A percentile compares a stretch with the other conserved stretches of the same genome.
Evolutionary conservation across 169 alveolate genomes (phyloP).

Genomic region (Eimeria acervulina): DNA sequence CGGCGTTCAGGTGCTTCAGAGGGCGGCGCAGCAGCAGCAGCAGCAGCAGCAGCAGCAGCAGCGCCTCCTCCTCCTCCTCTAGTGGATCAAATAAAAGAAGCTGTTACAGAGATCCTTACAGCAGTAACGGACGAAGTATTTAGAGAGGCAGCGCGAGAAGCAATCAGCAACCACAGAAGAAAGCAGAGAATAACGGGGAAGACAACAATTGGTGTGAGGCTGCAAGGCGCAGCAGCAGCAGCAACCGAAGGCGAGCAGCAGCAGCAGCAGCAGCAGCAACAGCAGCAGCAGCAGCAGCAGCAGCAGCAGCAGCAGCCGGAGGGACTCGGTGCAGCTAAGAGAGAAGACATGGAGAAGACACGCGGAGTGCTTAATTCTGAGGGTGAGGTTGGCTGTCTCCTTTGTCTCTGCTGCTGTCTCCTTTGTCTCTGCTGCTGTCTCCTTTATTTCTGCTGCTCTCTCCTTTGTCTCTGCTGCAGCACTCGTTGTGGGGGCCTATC

Average conservation of each 20-base stretch:
- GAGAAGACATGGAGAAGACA: not conserved
- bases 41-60: not conserved
- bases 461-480: not conserved
- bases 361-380: not conserved
- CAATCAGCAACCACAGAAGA: constrained; percentile 74
- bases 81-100: constrained; percentile 72
- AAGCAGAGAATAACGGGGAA: constrained; percentile 77
- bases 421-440: not conserved
- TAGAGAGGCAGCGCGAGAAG: constrained; percentile 75
- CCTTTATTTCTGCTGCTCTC: no score
- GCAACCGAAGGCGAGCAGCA: constrained; percentile 13
- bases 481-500: constrained; percentile 48
- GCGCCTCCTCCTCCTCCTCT: not conserved
- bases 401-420: not conserved
- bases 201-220: constrained; percentile 72
- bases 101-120: constrained; percentile 70
- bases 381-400: not conserved
- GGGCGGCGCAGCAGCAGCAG: no score
- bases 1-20: not conserved
- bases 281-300: constrained; percentile 7
- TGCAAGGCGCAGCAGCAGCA: not conserved
- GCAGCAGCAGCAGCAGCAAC: not conserved
- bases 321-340: not conserved
- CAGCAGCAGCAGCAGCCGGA: not conserved
- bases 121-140: constrained; percentile 76